Base-by-base conservation (phyloP, 805 yeast genomes). In the Myxozyma vanderwaltii region DNA sequence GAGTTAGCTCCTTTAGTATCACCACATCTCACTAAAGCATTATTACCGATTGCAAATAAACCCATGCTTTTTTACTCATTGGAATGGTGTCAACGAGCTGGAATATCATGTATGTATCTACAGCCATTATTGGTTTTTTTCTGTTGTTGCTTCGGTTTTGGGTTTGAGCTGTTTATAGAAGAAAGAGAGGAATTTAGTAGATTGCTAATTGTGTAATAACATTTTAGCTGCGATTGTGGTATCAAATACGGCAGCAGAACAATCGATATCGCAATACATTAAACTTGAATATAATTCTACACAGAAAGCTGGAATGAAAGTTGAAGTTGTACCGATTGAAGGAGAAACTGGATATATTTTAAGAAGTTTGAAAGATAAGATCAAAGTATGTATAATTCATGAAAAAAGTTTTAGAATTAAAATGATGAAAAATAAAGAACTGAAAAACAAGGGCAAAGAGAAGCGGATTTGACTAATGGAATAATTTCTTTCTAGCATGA, bases 11-110 rank as follows among this genome's bases (percentile, higher is more conserved):
- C 98, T 0, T 82, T 92, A 63, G 73, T 76, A 15, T 81, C 91
- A 0, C 76, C 80, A 27, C 76, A 85, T 51, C 80, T 81, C 5
- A 82, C 95, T 7, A 94, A 94, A 75, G 95, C 97, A 0, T 76
- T 91, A 50, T 74, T 95, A 45, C 98, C 98, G 1, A 79, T 94
- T 36, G 98, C 94, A 6, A 91, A 91, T 72, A 82, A 82, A 68
- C 96, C 97, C 13, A 86, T 94, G 90, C 76, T 94, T 44, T 86
- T 86, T 68, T 88, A 89, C 70, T 95, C 88, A 1, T 77, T 94
- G 36, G 91, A 88, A 67, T 94, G 98, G 98, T 91, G 98, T 77
- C 91, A 56, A 40, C 58, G 57, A 17, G 70, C 64, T 6, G 63
- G 64, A 17, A 65, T 66, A 31, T 36, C 61, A 12, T 63, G 65